Evolutionary conservation across 75 land plant genomes (phyloP).

Genomic region (Picea glauca): DNA sequence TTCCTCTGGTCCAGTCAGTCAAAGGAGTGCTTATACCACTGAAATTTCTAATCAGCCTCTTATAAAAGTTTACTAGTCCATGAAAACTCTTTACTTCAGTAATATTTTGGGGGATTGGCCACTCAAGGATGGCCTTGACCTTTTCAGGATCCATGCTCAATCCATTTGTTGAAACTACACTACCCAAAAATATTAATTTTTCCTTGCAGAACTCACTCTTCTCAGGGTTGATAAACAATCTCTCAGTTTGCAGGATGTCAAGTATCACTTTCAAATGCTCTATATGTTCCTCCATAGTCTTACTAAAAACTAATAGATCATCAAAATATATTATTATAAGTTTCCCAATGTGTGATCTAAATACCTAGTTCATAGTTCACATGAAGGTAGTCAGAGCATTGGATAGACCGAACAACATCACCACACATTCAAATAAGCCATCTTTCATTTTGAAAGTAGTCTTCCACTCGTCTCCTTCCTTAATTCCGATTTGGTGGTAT

Average conservation of each 20-base stretch:
- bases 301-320: background rate
- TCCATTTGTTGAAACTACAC: background rate
- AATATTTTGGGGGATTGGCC: slow-evolving; percentile 8
- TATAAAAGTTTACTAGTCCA: slow-evolving; percentile 8
- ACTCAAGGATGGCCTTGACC: slow-evolving; percentile 2
- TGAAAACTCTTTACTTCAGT: slow-evolving; percentile 3
- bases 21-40: background rate
- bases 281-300: background rate
- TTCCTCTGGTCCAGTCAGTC: background rate
- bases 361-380: slow-evolving; percentile 10
- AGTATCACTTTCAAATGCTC: background rate
- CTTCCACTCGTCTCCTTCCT: slow-evolving; percentile 15
- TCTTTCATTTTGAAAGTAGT: slow-evolving; percentile 1
- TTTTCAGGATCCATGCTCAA: slow-evolving; percentile 4
- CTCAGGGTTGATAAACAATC: background rate
- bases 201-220: background rate
- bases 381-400: slow-evolving; percentile 4
- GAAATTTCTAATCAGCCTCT: slow-evolving; percentile 1
- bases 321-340: background rate
- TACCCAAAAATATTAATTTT: slow-evolving; percentile 2
- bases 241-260: background rate
- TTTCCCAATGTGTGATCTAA: background rate
- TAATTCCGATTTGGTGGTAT: slow-evolving; percentile 4
- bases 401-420: slow-evolving; percentile 12
- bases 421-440: slow-evolving; percentile 4